Evolutionary conservation across 257 asterid species (phyloP).

Genomic region (Plantago major): DNA sequence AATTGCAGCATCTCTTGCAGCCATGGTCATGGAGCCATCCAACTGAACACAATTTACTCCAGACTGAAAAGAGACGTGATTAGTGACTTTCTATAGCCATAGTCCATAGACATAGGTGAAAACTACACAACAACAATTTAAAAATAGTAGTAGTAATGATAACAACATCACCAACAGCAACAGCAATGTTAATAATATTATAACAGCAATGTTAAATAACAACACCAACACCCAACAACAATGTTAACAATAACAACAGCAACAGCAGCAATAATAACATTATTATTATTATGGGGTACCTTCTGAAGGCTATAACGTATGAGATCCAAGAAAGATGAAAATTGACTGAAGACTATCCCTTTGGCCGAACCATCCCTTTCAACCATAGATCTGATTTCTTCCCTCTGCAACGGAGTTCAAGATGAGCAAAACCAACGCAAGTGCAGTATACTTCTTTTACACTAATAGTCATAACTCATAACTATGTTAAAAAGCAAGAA

Average conservation of each 20-base stretch:
- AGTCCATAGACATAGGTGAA: conserved; percentile 12
- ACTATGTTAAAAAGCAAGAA: too few species aligned
- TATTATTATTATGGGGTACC: conserved; percentile 33
- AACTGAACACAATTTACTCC: conserved; percentile 73
- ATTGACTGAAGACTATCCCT: conserved; percentile 95
- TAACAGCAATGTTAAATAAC: too few species aligned
- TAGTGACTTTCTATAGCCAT: conserved; percentile 4
- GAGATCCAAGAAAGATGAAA: conserved; percentile 90
- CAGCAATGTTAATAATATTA: too few species aligned
- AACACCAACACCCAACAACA: too few species aligned
- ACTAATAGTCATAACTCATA: too few species aligned
- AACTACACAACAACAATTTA: background rate
- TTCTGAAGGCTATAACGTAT: conserved; percentile 76
- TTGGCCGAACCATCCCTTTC: conserved; percentile 98
- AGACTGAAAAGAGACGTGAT: conserved; percentile 41
- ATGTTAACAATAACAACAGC: too few species aligned
- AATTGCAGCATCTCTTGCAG: conserved; percentile 82
- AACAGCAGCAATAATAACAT: too few species aligned
- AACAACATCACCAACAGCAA: too few species aligned
- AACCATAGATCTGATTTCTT: conserved; percentile 87
- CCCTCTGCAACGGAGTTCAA: conserved; percentile 56
- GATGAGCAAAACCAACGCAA: conserved; percentile 15
- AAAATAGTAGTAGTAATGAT: too few species aligned
- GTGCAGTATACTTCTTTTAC: too few species aligned
- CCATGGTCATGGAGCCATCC: conserved; percentile 87